Percentiles rank a stretch among this genome's conserved stretches.
Conservation (phyloP, 2,329 filamentous ascomycete genomes). For the Colletotrichum musicola region DNA sequence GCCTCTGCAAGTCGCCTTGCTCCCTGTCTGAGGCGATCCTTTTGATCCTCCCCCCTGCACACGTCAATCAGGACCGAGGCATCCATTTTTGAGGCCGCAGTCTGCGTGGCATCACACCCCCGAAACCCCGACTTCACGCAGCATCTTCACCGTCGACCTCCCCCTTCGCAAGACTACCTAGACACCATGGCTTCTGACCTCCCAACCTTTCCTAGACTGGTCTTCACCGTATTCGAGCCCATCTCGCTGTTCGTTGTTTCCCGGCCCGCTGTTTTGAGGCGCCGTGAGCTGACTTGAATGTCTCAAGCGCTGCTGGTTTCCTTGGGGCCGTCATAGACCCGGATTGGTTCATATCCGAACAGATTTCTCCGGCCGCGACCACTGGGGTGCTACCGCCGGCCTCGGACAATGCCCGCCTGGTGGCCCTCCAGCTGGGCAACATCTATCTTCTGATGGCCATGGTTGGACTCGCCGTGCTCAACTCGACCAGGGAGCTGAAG, state of each 20-base stretch:
- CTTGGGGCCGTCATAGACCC: constrained; percentile 67
- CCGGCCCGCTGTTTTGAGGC: constrained; percentile 1
- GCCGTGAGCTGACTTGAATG: constrained; percentile 29
- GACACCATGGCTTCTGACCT: constrained; percentile 70
- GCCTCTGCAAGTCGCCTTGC: too few species aligned
- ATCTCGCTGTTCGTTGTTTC: constrained; percentile 69
- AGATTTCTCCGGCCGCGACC: constrained; percentile 59
- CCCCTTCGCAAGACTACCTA: not conserved
- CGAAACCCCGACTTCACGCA: too few species aligned
- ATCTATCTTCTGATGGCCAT: constrained; percentile 75
- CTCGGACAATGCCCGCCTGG: constrained; percentile 63
- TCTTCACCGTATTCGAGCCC: constrained; percentile 78
- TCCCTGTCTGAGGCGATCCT: too few species aligned
- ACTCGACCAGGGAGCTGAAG: constrained; percentile 72
- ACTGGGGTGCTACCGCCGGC: constrained; percentile 45
- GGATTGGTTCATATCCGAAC: constrained; percentile 73
- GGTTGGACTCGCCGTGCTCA: constrained; percentile 73
- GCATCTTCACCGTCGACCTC: not conserved
- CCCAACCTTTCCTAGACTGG: constrained; percentile 71
- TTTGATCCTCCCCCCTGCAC: too few species aligned
- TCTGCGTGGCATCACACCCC: too few species aligned
- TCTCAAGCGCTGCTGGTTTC: constrained; percentile 69
- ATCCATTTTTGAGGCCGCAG: too few species aligned
- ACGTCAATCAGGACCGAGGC: too few species aligned
- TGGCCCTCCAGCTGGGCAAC: constrained; percentile 78